Conservation (phyloP, 23 red algal genomes). For the Gracilaria caudata region DNA sequence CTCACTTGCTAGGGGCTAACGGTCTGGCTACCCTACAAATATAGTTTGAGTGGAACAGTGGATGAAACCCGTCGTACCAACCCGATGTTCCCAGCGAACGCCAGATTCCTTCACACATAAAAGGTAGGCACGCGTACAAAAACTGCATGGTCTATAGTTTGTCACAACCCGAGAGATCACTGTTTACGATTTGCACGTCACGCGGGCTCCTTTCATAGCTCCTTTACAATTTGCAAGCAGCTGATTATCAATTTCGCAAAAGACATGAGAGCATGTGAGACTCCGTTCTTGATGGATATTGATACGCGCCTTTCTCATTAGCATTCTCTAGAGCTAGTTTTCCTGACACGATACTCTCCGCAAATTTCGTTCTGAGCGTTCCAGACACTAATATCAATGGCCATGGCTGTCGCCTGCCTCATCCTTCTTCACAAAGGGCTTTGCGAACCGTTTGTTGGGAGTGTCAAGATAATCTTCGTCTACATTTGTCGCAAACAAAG, state of each 20-base stretch:
- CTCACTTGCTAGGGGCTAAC: too few relatives aligned
- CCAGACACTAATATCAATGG: background rate
- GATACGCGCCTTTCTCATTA: background rate
- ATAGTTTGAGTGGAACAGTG: too few relatives aligned
- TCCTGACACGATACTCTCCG: too few relatives aligned
- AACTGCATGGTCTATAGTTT: too few relatives aligned
- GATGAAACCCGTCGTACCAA: too few relatives aligned
- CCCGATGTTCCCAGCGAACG: too few relatives aligned
- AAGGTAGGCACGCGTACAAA: too few relatives aligned
- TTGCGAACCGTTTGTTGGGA: slow-evolving; percentile 42
- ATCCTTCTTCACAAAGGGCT: slow-evolving; percentile 48
- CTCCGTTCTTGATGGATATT: background rate
- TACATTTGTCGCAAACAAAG: background rate
- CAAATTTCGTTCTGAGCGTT: background rate
- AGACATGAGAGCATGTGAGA: background rate
- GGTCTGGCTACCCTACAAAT: too few relatives aligned
- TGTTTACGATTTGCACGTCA: too few relatives aligned
- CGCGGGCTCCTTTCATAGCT: background rate
- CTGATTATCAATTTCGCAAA: background rate
- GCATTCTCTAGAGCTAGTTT: too few relatives aligned
- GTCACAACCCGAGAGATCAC: too few relatives aligned
- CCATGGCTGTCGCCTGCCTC: background rate
- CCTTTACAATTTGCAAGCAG: background rate
- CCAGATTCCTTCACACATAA: too few relatives aligned
- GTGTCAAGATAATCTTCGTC: slow-evolving; percentile 59